phyloP scores from a whole-genome alignment of 306 rosid genomes.

The Pyrus betulifolia region DNA sequence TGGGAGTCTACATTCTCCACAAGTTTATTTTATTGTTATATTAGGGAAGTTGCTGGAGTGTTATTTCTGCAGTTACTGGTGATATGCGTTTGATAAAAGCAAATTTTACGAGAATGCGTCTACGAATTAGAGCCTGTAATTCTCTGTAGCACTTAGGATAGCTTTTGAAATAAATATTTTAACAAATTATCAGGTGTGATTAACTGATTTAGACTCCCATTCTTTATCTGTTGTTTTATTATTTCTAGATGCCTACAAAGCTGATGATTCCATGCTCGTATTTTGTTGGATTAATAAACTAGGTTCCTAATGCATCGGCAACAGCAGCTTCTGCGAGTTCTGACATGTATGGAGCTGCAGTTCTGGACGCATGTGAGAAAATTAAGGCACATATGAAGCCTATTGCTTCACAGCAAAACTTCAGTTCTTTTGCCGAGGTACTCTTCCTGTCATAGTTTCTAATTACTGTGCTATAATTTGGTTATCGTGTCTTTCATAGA shows the following conservation, averaged over 20 bases:
- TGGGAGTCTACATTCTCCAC: neutral
- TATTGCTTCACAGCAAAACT: constrained; percentile 50
- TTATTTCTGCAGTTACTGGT: neutral
- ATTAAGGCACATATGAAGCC: constrained; percentile 83
- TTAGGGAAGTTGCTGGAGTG: neutral
- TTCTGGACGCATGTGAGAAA: constrained; percentile 93
- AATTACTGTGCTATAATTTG: neutral
- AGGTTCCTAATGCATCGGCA: constrained; percentile 93
- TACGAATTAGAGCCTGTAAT: neutral
- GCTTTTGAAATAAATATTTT: neutral
- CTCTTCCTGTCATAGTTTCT: neutral
- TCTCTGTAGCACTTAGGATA: neutral
- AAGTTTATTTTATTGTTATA: neutral
- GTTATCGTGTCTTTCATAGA: neutral
- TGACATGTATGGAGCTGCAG: constrained; percentile 91
- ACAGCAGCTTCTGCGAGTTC: constrained; percentile 99
- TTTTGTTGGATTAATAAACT: constrained; percentile 12
- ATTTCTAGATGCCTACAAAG: neutral
- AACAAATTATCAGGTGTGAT: neutral
- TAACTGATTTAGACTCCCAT: neutral
- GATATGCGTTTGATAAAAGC: neutral
- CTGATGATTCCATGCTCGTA: constrained; percentile 4
- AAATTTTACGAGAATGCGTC: neutral
- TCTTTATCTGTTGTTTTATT: neutral
- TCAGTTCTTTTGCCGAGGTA: constrained; percentile 19